phyloP scores from a whole-genome alignment of 495 filamentous ascomycete species.

The Penicillium canescens region DNA sequence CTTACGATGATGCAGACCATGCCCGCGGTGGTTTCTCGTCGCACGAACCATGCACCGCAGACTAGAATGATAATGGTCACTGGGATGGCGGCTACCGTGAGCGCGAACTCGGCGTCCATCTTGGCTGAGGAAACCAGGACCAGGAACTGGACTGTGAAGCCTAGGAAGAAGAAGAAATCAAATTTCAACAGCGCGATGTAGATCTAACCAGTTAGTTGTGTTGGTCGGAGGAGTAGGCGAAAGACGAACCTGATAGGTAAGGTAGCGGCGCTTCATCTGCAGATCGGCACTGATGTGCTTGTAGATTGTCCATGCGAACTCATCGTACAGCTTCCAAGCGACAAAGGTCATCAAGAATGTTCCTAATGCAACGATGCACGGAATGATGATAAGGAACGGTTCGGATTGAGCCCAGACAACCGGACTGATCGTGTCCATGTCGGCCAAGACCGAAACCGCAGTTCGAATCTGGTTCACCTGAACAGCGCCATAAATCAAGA shows the following conservation, averaged over 20 bases:
- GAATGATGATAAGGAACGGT: slow-evolving; percentile 82
- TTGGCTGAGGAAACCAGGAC: slow-evolving; percentile 78
- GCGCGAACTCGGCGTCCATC: slow-evolving; percentile 70
- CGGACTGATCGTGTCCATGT: slow-evolving; percentile 31
- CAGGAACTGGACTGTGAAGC: slow-evolving; percentile 95
- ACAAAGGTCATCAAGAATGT: slow-evolving; percentile 71
- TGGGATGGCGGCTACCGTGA: slow-evolving; percentile 87
- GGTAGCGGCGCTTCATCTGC: slow-evolving; percentile 92
- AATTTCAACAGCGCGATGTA: slow-evolving; percentile 98
- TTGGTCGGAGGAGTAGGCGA: neutral
- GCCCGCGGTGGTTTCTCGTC: slow-evolving; percentile 75
- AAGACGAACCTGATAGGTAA: slow-evolving; percentile 84
- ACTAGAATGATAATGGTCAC: slow-evolving; percentile 86
- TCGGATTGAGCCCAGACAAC: slow-evolving; percentile 65
- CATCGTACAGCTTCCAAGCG: slow-evolving; percentile 94
- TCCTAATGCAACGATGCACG: slow-evolving; percentile 75
- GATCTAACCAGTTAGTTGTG: slow-evolving; percentile 60
- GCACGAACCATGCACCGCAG: slow-evolving; percentile 79
- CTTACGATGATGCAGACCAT: slow-evolving; percentile 74
- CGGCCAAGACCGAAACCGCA: slow-evolving; percentile 56
- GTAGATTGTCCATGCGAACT: slow-evolving; percentile 99
- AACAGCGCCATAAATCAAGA: slow-evolving; percentile 88
- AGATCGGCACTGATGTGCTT: slow-evolving; percentile 98
- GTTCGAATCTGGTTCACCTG: slow-evolving; percentile 85
- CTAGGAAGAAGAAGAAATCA: slow-evolving; percentile 99